A percentile compares a stretch with the other conserved stretches of the same genome.
These are phyloP conservation scores for Pachysolen tannophilus DNA, from an alignment of 805 yeast species.

Conservation along the genomic window DNA sequence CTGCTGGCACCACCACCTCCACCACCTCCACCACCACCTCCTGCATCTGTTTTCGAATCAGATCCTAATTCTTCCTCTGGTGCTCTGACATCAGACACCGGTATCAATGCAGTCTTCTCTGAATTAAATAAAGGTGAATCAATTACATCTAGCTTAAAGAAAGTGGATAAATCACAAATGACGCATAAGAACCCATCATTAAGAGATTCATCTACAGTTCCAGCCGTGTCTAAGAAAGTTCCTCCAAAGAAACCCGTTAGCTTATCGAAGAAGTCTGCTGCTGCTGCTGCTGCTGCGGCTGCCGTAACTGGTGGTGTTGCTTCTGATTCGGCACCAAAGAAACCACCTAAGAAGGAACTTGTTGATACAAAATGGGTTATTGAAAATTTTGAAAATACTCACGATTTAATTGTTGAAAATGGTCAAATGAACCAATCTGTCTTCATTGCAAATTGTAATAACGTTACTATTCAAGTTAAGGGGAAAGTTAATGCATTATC, in stretches of 20 bases:
- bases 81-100: conserved; percentile 24
- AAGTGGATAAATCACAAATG: conserved; percentile 90
- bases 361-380: conserved; percentile 85
- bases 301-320: conserved; percentile 11
- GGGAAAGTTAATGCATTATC: conserved; percentile 92
- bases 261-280: conserved; percentile 28
- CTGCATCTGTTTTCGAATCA: conserved; percentile 57
- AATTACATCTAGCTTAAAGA: conserved; percentile 79
- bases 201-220: conserved; percentile 48
- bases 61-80: conserved; percentile 20
- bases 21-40: conserved; percentile 87
- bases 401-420: conserved; percentile 59
- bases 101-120: conserved; percentile 87
- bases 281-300: conserved; percentile 7
- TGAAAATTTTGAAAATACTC: conserved; percentile 62
- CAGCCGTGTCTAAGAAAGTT: conserved; percentile 35
- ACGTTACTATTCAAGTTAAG: conserved; percentile 68
- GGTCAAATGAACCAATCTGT: conserved; percentile 84
- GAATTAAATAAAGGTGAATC: conserved; percentile 79
- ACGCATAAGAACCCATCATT: conserved; percentile 87
- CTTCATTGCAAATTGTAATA: conserved; percentile 74
- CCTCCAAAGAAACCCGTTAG: conserved; percentile 80
- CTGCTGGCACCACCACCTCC: conserved; percentile 64
- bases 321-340: conserved; percentile 19
- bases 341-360: conserved; percentile 58